phyloP scores from a whole-genome alignment of 345 rosid genomes.

The Pugionium cornutum region DNA sequence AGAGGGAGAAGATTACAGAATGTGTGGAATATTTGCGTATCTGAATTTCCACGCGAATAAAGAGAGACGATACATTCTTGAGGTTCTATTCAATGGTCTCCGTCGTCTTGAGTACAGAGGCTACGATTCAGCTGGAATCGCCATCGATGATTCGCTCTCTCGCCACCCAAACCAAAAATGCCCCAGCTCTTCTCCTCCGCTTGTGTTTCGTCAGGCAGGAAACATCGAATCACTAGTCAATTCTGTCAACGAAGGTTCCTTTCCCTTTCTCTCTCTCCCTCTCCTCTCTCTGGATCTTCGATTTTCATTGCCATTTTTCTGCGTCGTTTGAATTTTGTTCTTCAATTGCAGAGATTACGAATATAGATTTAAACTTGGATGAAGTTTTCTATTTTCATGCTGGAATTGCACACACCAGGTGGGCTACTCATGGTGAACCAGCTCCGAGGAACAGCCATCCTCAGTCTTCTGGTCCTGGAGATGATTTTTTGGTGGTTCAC shows the following conservation, averaged over 20 bases:
- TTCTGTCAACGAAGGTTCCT: slow-evolving; percentile 75
- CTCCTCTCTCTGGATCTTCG: slow-evolving; percentile 15
- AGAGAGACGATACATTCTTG: slow-evolving; percentile 79
- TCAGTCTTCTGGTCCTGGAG: slow-evolving; percentile 74
- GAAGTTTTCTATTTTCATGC: slow-evolving; percentile 71
- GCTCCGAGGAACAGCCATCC: slow-evolving; percentile 94
- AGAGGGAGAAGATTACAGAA: slow-evolving; percentile 12
- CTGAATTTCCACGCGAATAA: slow-evolving; percentile 68
- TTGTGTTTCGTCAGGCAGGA: slow-evolving; percentile 87
- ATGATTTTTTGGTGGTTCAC: slow-evolving; percentile 92
- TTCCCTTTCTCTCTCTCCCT: background rate
- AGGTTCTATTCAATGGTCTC: slow-evolving; percentile 90
- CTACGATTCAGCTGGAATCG: slow-evolving; percentile 91
- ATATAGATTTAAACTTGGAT: slow-evolving; percentile 64
- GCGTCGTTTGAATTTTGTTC: too few species aligned
- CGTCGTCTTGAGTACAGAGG: slow-evolving; percentile 97
- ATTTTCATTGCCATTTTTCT: background rate
- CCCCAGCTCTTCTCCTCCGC: slow-evolving; percentile 45
- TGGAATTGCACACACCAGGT: slow-evolving; percentile 95
- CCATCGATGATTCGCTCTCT: slow-evolving; percentile 58
- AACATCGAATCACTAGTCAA: slow-evolving; percentile 96
- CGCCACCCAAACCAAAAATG: slow-evolving; percentile 27
- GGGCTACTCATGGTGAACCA: slow-evolving; percentile 99
- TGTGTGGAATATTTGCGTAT: slow-evolving; percentile 98
- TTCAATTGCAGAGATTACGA: slow-evolving; percentile 58